Evolutionary conservation across 208 protist genomes (phyloP).

Genomic region (Acanthamoeba triangularis): DNA sequence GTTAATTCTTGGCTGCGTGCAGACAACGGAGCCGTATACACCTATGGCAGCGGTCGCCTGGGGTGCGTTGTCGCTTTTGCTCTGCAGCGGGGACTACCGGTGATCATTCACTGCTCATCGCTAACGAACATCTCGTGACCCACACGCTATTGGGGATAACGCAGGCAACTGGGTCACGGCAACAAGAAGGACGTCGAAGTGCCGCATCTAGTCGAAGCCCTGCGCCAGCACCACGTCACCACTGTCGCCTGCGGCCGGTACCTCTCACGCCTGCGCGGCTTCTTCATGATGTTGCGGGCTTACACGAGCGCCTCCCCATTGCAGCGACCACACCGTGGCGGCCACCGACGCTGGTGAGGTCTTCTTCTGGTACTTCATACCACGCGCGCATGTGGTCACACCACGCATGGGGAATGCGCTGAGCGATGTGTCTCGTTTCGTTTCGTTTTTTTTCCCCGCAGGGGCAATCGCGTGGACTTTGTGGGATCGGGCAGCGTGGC

Average conservation of each 20-base stretch:
- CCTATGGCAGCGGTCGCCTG: conserved; percentile 22
- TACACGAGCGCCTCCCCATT: background rate
- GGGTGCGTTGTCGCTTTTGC: background rate
- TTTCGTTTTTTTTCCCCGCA: background rate
- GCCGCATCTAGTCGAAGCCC: background rate
- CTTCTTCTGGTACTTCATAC: background rate
- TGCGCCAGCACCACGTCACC: conserved; percentile 12
- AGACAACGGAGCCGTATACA: conserved; percentile 13
- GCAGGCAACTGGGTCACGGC: background rate
- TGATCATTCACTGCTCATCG: no score
- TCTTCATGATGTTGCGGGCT: background rate
- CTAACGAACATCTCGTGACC: no score
- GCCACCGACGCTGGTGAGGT: background rate
- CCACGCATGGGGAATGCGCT: background rate
- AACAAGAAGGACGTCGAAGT: conserved; percentile 8
- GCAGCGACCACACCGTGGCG: conserved; percentile 28
- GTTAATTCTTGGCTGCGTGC: background rate
- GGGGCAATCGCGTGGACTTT: conserved; percentile 6
- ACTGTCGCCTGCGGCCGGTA: conserved; percentile 25
- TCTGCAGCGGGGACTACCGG: background rate
- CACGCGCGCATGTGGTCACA: background rate
- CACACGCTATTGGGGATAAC: no score
- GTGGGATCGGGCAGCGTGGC: background rate
- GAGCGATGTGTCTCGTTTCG: background rate
- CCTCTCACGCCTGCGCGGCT: background rate